Percentiles rank a stretch among this genome's conserved stretches.
Conservation (phyloP, 2,329 filamentous ascomycete species). For the Pochonia chlamydosporia region DNA sequence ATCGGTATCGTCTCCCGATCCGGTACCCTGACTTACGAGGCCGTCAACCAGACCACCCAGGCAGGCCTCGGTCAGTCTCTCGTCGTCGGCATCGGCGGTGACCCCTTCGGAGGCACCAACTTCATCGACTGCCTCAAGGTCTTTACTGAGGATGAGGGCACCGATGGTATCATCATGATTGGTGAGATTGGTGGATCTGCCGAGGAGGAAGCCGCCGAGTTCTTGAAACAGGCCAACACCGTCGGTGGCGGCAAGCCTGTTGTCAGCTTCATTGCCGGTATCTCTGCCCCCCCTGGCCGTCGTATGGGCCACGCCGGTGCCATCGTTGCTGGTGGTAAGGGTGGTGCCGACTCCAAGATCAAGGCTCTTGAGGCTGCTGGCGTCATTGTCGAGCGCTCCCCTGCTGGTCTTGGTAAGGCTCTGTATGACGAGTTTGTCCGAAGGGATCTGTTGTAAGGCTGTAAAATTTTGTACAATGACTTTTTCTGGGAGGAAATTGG, state of each 20-base stretch:
- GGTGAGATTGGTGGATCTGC: constrained; percentile 97
- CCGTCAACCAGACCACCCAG: constrained; percentile 98
- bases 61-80: constrained; percentile 95
- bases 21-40: constrained; percentile 97
- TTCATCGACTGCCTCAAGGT: constrained; percentile 99
- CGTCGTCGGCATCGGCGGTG: constrained; percentile 95
- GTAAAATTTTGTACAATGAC: constrained; percentile 7
- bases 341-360: constrained; percentile 98
- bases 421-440: constrained; percentile 94
- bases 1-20: constrained; percentile 98
- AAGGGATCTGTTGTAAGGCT: constrained; percentile 79
- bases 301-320: constrained; percentile 99
- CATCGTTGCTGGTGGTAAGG: constrained; percentile 96
- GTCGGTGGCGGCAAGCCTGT: constrained; percentile 83
- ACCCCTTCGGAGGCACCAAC: constrained; percentile 98
- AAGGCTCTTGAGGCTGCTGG: constrained; percentile 86
- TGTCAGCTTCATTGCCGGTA: constrained; percentile 96
- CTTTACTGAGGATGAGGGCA: constrained; percentile 93
- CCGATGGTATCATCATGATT: constrained; percentile 99
- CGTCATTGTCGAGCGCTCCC: constrained; percentile 93
- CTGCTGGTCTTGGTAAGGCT: constrained; percentile 85
- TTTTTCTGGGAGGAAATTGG: background rate
- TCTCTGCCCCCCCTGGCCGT: constrained; percentile 90
- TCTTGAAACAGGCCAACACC: constrained; percentile 87
- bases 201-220: constrained; percentile 97